Base-by-base conservation (phyloP, 1,284 basidiomycete species). In the Pterulicium gracile region DNA sequence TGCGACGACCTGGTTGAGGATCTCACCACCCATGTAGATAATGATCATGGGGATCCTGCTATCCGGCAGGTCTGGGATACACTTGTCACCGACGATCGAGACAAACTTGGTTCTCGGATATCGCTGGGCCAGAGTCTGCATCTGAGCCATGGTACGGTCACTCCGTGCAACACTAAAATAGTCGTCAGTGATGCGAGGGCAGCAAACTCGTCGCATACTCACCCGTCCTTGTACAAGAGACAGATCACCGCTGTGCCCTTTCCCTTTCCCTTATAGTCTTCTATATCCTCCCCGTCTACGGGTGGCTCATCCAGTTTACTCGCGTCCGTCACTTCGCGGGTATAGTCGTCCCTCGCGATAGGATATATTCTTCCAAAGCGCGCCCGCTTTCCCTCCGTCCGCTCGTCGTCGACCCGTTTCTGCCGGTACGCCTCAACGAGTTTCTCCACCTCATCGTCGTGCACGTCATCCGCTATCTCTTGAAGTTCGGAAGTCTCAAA, bases 81-180 rank as follows among this genome's bases (percentile, higher is more conserved):
- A 98, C 64, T 95, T 90, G 65, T 90, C 81, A 22, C 93, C 93
- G 1, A 95, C 81, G 55, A 98, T 98, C 27, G 88, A 91, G 51
- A 98, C 88, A 57, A 98, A 98, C 64, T 98, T 98, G 5, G 93
- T 90, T 20, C 84, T 79, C 2, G 93, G 89, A 62, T 97, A 86
- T 46, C 82, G 79, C 21, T 72, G 70, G 0, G 95, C 92, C 2
- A 98, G 70, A 1, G 71, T 73, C 14, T 74, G 72, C 24, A 98
- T 66, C 47, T 93, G 85, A 24, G 74, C 69, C 42, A 77, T 77
- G 5, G 93, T 67, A 42, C 84, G 79, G 49, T 91, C 81, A 48
- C 89, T 94, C 43, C 81, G 74, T 15, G 81, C 79, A 42, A 93
- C 73, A 4, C 91, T 94, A 55, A 24, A 42, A n/a, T n/a, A n/a